A percentile compares a stretch with the other conserved stretches of the same genome.
phyloP scores from a whole-genome alignment of 73 alveolate species.

The Diophrys appendiculata region DNA sequence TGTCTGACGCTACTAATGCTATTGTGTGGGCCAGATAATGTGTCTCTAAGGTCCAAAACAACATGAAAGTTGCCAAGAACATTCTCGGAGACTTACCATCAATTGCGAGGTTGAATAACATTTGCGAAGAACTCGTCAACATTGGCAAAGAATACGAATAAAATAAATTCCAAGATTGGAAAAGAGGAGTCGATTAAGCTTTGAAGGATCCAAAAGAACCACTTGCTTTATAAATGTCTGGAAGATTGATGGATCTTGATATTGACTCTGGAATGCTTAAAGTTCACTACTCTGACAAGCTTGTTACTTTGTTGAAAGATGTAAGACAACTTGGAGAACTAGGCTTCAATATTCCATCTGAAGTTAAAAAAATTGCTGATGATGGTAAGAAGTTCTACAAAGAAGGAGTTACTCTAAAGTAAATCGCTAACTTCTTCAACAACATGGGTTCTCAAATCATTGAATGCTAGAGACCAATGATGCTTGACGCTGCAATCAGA shows the following conservation, averaged over 20 bases:
- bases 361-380: constrained; percentile 75
- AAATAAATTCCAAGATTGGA: constrained; percentile 72
- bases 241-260: constrained; percentile 91
- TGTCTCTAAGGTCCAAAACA: constrained; percentile 64
- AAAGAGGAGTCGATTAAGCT: constrained; percentile 32
- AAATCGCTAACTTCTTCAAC: constrained; percentile 97
- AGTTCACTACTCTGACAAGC: constrained; percentile 94
- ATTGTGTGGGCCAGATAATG: constrained; percentile 89
- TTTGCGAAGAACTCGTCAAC: constrained; percentile 63
- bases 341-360: constrained; percentile 88
- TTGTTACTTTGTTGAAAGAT: constrained; percentile 92
- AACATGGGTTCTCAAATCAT: constrained; percentile 91
- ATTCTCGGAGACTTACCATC: constrained; percentile 72
- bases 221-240: constrained; percentile 69
- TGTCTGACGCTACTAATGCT: constrained; percentile 66
- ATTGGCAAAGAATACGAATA: constrained; percentile 67
- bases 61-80: constrained; percentile 43
- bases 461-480: constrained; percentile 94
- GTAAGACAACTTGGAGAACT: constrained; percentile 91
- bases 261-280: constrained; percentile 90
- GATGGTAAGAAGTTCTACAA: constrained; percentile 92
- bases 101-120: constrained; percentile 38
- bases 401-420: constrained; percentile 96
- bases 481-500: constrained; percentile 89
- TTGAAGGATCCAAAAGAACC: constrained; percentile 51